Percentiles rank a stretch among this genome's conserved stretches.
Evolutionary conservation across 495 filamentous ascomycete genomes (phyloP).

Genomic region (Daldinia grandis): DNA sequence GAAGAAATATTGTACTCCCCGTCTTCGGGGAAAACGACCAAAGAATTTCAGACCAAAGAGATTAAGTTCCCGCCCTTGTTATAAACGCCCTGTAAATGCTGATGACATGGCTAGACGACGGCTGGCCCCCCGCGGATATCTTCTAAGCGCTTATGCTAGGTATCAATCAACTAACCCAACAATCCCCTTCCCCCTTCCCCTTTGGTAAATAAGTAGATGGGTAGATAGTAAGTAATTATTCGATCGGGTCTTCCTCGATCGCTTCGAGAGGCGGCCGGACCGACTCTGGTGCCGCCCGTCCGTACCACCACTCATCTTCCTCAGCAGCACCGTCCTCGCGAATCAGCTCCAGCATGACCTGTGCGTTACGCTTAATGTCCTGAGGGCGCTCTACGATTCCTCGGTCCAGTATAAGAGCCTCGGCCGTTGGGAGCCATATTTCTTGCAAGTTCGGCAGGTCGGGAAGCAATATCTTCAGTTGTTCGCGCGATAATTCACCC

Average conservation of each 20-base stretch:
- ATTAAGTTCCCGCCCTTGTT: background rate
- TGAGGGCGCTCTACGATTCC: conserved; percentile 60
- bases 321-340: conserved; percentile 59
- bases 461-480: conserved; percentile 56
- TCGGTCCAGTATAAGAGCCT: conserved; percentile 62
- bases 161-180: conserved; percentile 33
- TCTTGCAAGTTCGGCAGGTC: conserved; percentile 59
- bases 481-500: conserved; percentile 55
- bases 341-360: conserved; percentile 62
- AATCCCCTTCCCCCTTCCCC: conserved; percentile 10
- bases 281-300: conserved; percentile 52
- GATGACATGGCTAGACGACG: conserved; percentile 30
- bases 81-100: conserved; percentile 17
- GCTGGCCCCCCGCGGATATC: conserved; percentile 29
- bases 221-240: conserved; percentile 39
- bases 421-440: conserved; percentile 63
- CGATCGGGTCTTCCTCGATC: conserved; percentile 57
- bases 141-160: conserved; percentile 43
- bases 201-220: conserved; percentile 9
- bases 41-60: conserved; percentile 7
- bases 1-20: background rate
- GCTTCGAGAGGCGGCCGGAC: conserved; percentile 57
- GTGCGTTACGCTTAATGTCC: conserved; percentile 62
- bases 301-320: conserved; percentile 64
- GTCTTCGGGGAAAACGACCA: background rate